Evolutionary conservation across 495 filamentous ascomycete species (phyloP), one percentile per base, ranked within the genome.

Genomic region (Aspergillus bertholletiae): DNA sequence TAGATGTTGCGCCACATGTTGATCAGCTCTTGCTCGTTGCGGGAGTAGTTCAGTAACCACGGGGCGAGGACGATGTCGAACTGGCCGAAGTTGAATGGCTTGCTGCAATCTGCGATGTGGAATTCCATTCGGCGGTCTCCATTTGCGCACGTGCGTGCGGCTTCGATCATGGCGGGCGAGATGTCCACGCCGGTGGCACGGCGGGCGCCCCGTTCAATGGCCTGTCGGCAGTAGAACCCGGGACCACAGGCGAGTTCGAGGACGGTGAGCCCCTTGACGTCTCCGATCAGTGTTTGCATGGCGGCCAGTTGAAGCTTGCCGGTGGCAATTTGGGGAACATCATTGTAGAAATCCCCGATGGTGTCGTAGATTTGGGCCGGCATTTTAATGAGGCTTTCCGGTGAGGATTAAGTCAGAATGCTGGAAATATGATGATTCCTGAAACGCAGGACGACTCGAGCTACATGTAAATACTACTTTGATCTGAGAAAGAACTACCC

Each of bases 301-400:
- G 39, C 7, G 8, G n/a, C 23, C 18, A 18, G 21, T 43, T 44
- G 50, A 39, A 53, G 35, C 20, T 8, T 1, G 5, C 37, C 50
- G 5, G 37, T 45, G 13, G 50, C 20, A 24, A 53, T 20, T 2
- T 53, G 5, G 20, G 18, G 9, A 12, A 53, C 8, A 12, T 30
- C 39, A 22, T 26, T 21, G 50, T 53, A 53, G 50, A 12, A 15
- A 17, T 53, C 50, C 23, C 50, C 50, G 22, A 53, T 53, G n/a
- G n/a, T n/a, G 24, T 53, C 50, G 23, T 53, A 53, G n/a, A n/a
- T n/a, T n/a, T n/a, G n/a, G n/a, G n/a, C n/a, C n/a, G n/a, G n/a
- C n/a, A n/a, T n/a, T n/a, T n/a, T n/a, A n/a, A n/a, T n/a, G n/a
- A n/a, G n/a, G n/a, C n/a, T n/a, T n/a, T n/a, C n/a, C n/a, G n/a